Evolutionary conservation across 495 filamentous ascomycete genomes (phyloP).

Genomic region (Massariosphaeria phaeospora): DNA sequence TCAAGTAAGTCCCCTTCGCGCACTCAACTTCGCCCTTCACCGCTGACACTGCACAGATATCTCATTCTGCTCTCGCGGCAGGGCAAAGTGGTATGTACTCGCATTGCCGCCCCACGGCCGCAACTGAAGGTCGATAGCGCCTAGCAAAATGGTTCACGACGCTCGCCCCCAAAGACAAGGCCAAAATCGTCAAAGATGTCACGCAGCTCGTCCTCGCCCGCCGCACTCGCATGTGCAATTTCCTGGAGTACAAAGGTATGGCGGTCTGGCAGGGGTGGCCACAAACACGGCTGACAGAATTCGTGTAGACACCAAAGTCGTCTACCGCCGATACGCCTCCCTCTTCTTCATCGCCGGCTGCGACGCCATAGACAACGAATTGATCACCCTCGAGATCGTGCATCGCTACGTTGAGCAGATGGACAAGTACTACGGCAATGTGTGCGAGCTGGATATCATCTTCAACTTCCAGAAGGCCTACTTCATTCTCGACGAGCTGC

Average conservation of each 20-base stretch:
- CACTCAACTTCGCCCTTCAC: not conserved
- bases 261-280: not conserved
- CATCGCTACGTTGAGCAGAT: constrained; percentile 99
- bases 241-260: constrained; percentile 95
- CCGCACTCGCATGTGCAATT: constrained; percentile 98
- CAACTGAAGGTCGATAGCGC: constrained; percentile 56
- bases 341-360: constrained; percentile 99
- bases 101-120: constrained; percentile 41
- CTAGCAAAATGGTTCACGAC: constrained; percentile 99
- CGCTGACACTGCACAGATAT: constrained; percentile 57
- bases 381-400: constrained; percentile 97
- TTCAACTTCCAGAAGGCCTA: constrained; percentile 99
- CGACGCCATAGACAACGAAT: constrained; percentile 89
- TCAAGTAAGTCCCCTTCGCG: constrained; percentile 49
- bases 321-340: constrained; percentile 97
- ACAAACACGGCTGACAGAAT: constrained; percentile 13
- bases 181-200: constrained; percentile 99
- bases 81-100: constrained; percentile 88
- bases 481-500: constrained; percentile 94
- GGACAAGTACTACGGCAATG: constrained; percentile 99
- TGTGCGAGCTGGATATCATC: constrained; percentile 98
- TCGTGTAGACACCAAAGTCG: constrained; percentile 82
- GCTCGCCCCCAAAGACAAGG: constrained; percentile 94
- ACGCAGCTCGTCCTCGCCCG: constrained; percentile 94
- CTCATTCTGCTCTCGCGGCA: constrained; percentile 94